These are phyloP conservation scores for Danielia oregonensis DNA, from an alignment of 805 yeast species.

Conservation along the genomic window DNA sequence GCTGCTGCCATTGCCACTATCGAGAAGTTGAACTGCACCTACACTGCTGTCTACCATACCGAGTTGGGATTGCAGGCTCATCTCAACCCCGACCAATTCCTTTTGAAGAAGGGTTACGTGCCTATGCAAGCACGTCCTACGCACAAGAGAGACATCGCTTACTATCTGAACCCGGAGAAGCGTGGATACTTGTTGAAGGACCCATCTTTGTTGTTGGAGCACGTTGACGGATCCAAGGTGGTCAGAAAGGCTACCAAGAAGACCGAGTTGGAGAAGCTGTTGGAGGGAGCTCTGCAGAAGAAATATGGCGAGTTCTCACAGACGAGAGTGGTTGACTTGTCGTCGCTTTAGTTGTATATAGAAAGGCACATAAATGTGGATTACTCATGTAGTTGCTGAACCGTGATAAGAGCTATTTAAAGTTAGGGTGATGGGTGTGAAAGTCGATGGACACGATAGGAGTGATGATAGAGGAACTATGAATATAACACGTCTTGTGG, in stretches of 20 bases:
- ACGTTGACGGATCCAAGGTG: slow-evolving; percentile 19
- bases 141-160: slow-evolving; percentile 72
- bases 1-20: slow-evolving; percentile 67
- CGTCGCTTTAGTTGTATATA: slow-evolving; percentile 2
- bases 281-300: slow-evolving; percentile 27
- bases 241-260: slow-evolving; percentile 25
- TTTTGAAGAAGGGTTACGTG: slow-evolving; percentile 67
- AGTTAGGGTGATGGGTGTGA: too few species aligned
- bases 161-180: slow-evolving; percentile 64
- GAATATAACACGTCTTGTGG: too few species aligned
- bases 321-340: slow-evolving; percentile 9
- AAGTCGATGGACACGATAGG: too few species aligned
- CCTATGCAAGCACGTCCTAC: slow-evolving; percentile 88
- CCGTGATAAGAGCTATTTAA: too few species aligned
- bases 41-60: slow-evolving; percentile 66
- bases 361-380: too few species aligned
- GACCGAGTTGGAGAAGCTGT: slow-evolving; percentile 34
- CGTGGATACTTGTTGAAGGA: slow-evolving; percentile 68
- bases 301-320: slow-evolving; percentile 13
- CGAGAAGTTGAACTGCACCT: slow-evolving; percentile 69
- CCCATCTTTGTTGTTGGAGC: slow-evolving; percentile 37
- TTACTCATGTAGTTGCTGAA: too few species aligned
- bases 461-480: too few species aligned
- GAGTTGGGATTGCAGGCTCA: slow-evolving; percentile 69
- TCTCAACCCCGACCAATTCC: slow-evolving; percentile 66